Base-by-base conservation (phyloP, 1,284 basidiomycete species). In the Ceratobasidium sp. region DNA sequence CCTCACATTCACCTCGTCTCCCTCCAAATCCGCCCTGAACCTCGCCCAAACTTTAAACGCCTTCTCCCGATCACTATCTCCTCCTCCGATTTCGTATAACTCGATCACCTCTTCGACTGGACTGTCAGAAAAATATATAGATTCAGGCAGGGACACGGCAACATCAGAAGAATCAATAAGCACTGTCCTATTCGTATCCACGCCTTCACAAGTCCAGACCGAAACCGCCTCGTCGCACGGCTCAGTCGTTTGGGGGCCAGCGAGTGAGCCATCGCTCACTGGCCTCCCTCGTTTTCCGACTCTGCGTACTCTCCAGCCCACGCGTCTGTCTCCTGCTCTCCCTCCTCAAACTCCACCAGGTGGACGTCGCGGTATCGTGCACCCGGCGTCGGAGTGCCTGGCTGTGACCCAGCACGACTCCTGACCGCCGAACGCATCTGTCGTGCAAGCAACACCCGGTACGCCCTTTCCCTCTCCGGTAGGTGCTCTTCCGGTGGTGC, bases 241-340 rank as follows among this genome's bases (percentile, higher is more conserved):
- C 7, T 14, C 6, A n/a, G 22, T 63, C 44, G 60, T 36, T 41
- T 24, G 27, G 14, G 60, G 60, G 60, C 44, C 60, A 47, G 60
- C 27, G 36, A 63, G 60, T 41, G 9, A 6, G 36, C 60, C 60
- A 44, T n/a, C 15, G 44, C 60, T 63, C 62, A 41, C 62, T 41
- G 33, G 50, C 60, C 60, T 41, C 27, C 6, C 36, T 22, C 41
- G 11, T 63, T 63, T 63, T 41, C 60, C 60, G 31, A 19, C 19
- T 45, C 60, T n/a, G 7, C 36, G 2, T 24, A 36, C 17, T 63
- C 19, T 47, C 19, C 36, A 27, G n/a, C n/a, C n/a, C n/a, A n/a
- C n/a, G n/a, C n/a, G n/a, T n/a, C 17, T 45, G 33, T 1, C 1
- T 44, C 17, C 2, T 24, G 27, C 60, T 63, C 60, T n/a, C 22